Base-by-base conservation (phyloP, 768 basidiomycete genomes). In the Coprinopsis strossmayeri region DNA sequence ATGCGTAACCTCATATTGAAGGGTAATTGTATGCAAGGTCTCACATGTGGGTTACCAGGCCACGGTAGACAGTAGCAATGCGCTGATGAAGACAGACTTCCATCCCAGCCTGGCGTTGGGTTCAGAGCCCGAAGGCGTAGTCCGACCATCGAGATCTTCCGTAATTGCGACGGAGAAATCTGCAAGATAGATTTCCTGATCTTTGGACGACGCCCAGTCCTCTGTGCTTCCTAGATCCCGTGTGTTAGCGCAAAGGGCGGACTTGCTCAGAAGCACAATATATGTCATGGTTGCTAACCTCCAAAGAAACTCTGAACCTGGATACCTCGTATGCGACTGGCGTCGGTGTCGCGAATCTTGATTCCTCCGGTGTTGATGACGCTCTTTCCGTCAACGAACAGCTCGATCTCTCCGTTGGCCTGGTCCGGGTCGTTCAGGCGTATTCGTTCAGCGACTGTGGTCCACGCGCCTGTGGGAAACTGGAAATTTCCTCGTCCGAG, bases 241-340 rank as follows among this genome's bases (percentile, higher is more conserved):
- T n/a, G n/a, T n/a, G n/a, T n/a, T 12, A 38, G 48, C 15, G 21
- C 38, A 10, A 49, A 38, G 32, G 38, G n/a, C n/a, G n/a, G n/a
- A n/a, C n/a, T n/a, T n/a, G n/a, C n/a, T n/a, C n/a, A n/a, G n/a
- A n/a, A n/a, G n/a, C n/a, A n/a, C n/a, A n/a, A n/a, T n/a, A n/a
- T 34, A 34, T 35, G 34, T 11, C 46, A 25, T 15, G 38, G 21
- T n/a, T 28, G 61, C 66, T 54, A 53, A 72, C 77, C 80, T 35
- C 82, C 82, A 54, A 86, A 84, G 72, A 84, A 84, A 17, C 80
- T 81, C 64, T 84, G 79, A 66, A 79, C 71, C 59, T 76, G 76
- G 42, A 82, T 74, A 20, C 84, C 83, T 40, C 76, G 70, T 57
- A 85, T 71, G 48, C 69, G 69, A 1, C 61, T 60, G 15, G 59